Conservation (phyloP, 2,329 filamentous ascomycete species). For the Cryphonectria japonica region DNA sequence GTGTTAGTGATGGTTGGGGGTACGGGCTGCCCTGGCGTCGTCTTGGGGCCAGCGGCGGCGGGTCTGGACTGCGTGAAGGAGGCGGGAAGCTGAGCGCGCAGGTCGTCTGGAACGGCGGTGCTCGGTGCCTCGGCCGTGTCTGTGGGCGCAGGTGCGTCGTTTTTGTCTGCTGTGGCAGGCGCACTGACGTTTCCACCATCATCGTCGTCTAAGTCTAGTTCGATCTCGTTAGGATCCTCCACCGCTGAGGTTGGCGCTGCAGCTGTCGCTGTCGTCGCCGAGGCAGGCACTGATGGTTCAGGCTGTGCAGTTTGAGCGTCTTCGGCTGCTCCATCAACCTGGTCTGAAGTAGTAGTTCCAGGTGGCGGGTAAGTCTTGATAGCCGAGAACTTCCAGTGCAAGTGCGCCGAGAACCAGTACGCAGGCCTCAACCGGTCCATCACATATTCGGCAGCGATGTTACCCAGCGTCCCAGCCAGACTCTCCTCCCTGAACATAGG, state of each 20-base stretch:
- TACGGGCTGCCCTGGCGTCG: slow-evolving; percentile 62
- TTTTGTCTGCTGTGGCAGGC: slow-evolving; percentile 26
- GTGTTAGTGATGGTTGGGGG: slow-evolving; percentile 77
- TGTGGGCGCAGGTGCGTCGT: slow-evolving; percentile 29
- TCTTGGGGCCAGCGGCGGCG: slow-evolving; percentile 52
- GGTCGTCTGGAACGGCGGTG: slow-evolving; percentile 58
- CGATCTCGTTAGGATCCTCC: slow-evolving; percentile 69
- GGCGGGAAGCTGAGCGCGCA: slow-evolving; percentile 76
- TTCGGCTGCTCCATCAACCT: slow-evolving; percentile 29
- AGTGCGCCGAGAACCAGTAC: slow-evolving; percentile 92
- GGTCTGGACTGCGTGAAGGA: slow-evolving; percentile 62
- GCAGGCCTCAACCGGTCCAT: slow-evolving; percentile 80
- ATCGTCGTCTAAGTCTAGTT: slow-evolving; percentile 64
- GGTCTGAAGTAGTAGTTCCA: slow-evolving; percentile 33
- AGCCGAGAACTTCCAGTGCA: slow-evolving; percentile 87
- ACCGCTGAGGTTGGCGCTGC: slow-evolving; percentile 22
- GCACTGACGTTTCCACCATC: slow-evolving; percentile 48
- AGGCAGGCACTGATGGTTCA: slow-evolving; percentile 25
- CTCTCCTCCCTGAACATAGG: slow-evolving; percentile 77
- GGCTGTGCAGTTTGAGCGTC: slow-evolving; percentile 20
- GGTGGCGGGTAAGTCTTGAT: slow-evolving; percentile 55
- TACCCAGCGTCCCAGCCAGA: slow-evolving; percentile 75
- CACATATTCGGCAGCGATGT: slow-evolving; percentile 75
- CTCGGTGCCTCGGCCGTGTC: slow-evolving; percentile 29
- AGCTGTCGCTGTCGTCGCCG: slow-evolving; percentile 24